Base-by-base conservation (phyloP, 805 yeast genomes). In the Wickerhamomyces canadensis region DNA sequence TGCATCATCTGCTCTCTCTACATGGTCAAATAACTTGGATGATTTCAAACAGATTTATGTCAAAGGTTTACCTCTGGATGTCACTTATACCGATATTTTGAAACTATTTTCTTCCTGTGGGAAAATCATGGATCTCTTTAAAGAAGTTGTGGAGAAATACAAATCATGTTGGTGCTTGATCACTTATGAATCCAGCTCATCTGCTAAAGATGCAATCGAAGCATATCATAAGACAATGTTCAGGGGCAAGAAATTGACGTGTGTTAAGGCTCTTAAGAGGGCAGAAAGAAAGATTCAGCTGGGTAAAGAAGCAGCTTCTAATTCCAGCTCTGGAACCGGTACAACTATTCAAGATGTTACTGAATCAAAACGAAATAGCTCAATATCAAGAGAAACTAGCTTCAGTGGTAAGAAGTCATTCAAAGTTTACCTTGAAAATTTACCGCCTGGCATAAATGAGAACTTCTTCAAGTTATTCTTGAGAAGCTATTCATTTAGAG, bases 101-200 rank as follows among this genome's bases (percentile, higher is more conserved):
- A 49, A 57, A 16, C 56, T 74, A 28, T 76, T 83, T 47, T 45
- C 58, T 7, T 44, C 60, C 25, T 74, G 66, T 47, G 78, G 80
- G 23, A 58, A 60, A 4, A 66, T 83, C 24, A 73, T 68, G 17
- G 65, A 73, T 1, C 63, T 75, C 11, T 75, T 69, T 36, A 60
- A 79, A 48, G 85, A 86, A 2, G 51, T 56, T 13, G 54, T 58
- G 14, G 57, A 55, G n/a, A 56, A 48, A 30, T 54, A 44, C 31
- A 52, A 47, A 13, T 50, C 56, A 1, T 48, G 47, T 27, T 73
- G 72, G 56, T 80, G 76, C 0, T 74, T 70, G 41, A 60, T 79
- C 22, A 71, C 70, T 17, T 78, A 69, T 50, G 55, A 58, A 18
- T 54, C 49, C 18, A 70, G 67, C 44, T 61, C 62, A n/a, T 69